Evolutionary conservation across 345 rosid species (phyloP).

Genomic region (Brassica carinata): DNA sequence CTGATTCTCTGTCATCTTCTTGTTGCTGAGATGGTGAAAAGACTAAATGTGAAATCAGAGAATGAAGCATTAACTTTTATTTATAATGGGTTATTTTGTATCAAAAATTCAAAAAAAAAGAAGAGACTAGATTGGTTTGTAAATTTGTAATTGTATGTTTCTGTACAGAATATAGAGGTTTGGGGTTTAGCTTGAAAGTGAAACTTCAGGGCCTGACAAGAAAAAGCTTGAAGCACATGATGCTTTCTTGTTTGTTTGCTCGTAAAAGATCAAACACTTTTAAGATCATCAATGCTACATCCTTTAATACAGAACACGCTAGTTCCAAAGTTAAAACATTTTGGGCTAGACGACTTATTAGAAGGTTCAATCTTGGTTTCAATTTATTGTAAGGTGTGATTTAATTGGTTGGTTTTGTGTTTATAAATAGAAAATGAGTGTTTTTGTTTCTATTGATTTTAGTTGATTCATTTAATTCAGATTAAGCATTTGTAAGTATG

Average conservation of each 20-base stretch:
- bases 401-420: background rate
- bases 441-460: background rate
- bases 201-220: slow-evolving; percentile 27
- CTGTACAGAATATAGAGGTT: slow-evolving; percentile 20
- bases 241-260: slow-evolving; percentile 34
- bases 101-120: slow-evolving; percentile 16
- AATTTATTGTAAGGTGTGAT: background rate
- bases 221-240: slow-evolving; percentile 28
- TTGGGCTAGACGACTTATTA: background rate
- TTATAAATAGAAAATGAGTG: background rate
- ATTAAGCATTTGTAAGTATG: background rate
- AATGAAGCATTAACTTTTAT: background rate
- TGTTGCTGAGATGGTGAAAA: background rate
- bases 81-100: background rate
- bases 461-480: background rate
- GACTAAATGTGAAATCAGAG: background rate
- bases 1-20: background rate
- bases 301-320: background rate
- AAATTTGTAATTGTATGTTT: slow-evolving; percentile 9
- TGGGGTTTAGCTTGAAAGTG: slow-evolving; percentile 25
- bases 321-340: background rate
- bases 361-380: background rate
- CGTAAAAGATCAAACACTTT: slow-evolving; percentile 21
- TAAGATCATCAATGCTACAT: background rate
- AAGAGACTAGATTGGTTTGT: slow-evolving; percentile 24